phyloP scores from a whole-genome alignment of 495 filamentous ascomycete genomes.

The Barbatosphaeria neglecta region DNA sequence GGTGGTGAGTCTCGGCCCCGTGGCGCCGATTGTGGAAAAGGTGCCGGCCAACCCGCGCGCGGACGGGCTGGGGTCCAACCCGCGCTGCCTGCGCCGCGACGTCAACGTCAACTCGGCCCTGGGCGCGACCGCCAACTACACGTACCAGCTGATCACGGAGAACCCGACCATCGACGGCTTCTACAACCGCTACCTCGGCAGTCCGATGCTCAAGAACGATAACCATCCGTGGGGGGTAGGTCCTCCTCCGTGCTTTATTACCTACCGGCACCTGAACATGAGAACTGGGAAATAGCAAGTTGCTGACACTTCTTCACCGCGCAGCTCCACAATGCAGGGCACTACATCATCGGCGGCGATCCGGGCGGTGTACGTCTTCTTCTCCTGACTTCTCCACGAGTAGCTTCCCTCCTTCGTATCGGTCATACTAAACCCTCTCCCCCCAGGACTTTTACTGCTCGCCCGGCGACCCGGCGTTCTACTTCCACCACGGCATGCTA shows the following conservation, averaged over 20 bases:
- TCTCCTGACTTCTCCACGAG: not conserved
- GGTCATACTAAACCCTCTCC: slow-evolving; percentile 18
- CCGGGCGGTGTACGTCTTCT: slow-evolving; percentile 33
- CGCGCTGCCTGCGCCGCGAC: slow-evolving; percentile 35
- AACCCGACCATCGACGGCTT: slow-evolving; percentile 41
- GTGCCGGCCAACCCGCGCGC: slow-evolving; percentile 20
- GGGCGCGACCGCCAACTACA: slow-evolving; percentile 36
- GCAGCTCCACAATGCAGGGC: slow-evolving; percentile 48
- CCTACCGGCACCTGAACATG: not conserved
- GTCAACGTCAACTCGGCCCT: slow-evolving; percentile 37
- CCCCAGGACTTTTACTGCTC: slow-evolving; percentile 11
- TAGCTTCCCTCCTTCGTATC: not conserved
- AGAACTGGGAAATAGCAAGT: slow-evolving; percentile 8
- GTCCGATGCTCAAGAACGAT: slow-evolving; percentile 20
- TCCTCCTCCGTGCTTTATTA: not conserved
- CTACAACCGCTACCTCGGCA: slow-evolving; percentile 34
- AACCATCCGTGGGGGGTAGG: slow-evolving; percentile 22
- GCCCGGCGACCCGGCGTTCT: slow-evolving; percentile 42
- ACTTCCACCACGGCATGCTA: slow-evolving; percentile 45
- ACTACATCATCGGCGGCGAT: slow-evolving; percentile 49
- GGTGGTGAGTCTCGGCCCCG: slow-evolving; percentile 29
- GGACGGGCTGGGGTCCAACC: slow-evolving; percentile 22
- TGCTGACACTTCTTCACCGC: slow-evolving; percentile 23
- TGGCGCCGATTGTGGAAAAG: slow-evolving; percentile 12
- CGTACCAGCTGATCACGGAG: slow-evolving; percentile 34